Conservation (phyloP, 2,329 filamentous ascomycete genomes). For the Aspergillus clavatus region DNA sequence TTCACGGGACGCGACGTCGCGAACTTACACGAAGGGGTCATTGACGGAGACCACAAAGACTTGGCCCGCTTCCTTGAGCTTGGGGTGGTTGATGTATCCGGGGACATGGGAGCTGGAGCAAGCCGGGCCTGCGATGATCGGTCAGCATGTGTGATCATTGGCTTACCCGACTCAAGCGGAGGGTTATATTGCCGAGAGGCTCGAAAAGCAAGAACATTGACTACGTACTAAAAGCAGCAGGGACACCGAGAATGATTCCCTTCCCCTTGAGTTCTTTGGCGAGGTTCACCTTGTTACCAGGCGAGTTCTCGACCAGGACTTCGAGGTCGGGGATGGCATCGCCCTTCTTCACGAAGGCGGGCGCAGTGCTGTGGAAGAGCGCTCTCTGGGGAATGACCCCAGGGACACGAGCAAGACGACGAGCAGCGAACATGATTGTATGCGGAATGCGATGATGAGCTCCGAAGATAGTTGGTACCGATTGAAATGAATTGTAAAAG, state of each 20-base stretch:
- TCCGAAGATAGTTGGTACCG: neutral
- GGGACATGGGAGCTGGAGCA: constrained; percentile 73
- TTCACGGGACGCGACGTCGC: too few relatives aligned
- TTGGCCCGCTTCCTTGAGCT: constrained; percentile 71
- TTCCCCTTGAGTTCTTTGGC: constrained; percentile 70
- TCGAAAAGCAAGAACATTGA: neutral
- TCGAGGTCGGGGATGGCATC: constrained; percentile 74
- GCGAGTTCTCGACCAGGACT: constrained; percentile 76
- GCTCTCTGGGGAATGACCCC: constrained; percentile 29
- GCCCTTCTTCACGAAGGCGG: constrained; percentile 63
- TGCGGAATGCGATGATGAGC: neutral
- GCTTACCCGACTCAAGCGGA: too few relatives aligned
- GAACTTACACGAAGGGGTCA: constrained; percentile 84
- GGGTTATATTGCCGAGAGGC: neutral
- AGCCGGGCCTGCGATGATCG: constrained; percentile 46
- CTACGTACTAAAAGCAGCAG: constrained; percentile 68
- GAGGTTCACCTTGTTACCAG: constrained; percentile 86
- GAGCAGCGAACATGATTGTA: constrained; percentile 35
- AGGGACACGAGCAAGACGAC: constrained; percentile 31
- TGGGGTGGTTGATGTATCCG: constrained; percentile 74
- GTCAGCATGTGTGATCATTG: constrained; percentile 7
- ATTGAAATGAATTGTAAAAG: neutral
- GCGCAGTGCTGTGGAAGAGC: constrained; percentile 38
- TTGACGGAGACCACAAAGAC: constrained; percentile 92
- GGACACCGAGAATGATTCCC: constrained; percentile 79